Evolutionary conservation across 169 alveolate genomes (phyloP).

Genomic region (Toxoplasma gondii): DNA sequence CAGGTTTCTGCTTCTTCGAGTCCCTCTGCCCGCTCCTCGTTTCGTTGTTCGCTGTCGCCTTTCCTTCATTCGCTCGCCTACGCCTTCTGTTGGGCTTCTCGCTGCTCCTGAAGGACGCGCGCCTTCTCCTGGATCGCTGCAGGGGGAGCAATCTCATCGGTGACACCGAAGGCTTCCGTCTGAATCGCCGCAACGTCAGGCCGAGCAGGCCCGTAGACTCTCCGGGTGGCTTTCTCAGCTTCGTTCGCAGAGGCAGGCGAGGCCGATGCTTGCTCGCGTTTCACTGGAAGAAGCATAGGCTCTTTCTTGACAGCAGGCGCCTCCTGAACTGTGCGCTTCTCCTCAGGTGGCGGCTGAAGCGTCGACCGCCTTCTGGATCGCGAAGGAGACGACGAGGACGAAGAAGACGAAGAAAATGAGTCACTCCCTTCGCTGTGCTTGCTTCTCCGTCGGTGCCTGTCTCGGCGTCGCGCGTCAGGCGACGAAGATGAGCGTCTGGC

Average conservation of each 20-base stretch:
- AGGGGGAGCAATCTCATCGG: constrained; percentile 24
- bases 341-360: background rate
- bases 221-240: background rate
- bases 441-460: background rate
- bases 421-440: background rate
- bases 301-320: background rate
- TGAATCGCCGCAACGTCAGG: background rate
- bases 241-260: background rate
- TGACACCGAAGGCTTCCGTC: constrained; percentile 10
- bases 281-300: background rate
- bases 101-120: background rate
- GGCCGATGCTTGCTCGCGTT: background rate
- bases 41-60: background rate
- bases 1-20: too few species aligned
- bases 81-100: background rate
- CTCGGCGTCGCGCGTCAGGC: background rate
- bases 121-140: constrained; percentile 17
- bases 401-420: background rate
- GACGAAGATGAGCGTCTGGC: background rate
- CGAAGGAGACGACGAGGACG: constrained; percentile 19
- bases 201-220: constrained; percentile 11
- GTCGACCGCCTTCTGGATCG: background rate
- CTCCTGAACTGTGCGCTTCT: background rate
- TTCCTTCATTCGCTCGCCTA: background rate
- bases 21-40: background rate